A percentile compares a stretch with the other conserved stretches of the same genome.
Evolutionary conservation across 2,329 filamentous ascomycete species (phyloP).

Genomic region (Chalaropsis ovoidea): DNA sequence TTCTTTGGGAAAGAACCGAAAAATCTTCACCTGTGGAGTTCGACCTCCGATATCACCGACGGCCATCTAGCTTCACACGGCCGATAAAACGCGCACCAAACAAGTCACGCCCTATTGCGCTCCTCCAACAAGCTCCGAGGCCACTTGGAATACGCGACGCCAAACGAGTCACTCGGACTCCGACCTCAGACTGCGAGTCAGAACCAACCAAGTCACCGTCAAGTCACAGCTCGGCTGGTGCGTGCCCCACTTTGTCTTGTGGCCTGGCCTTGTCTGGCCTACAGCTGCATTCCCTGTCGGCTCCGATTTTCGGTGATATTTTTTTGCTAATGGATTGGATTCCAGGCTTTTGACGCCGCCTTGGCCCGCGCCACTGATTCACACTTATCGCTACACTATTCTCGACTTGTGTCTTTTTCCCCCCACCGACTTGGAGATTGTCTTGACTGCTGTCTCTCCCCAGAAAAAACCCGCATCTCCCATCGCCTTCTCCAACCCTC

Average conservation of each 20-base stretch:
- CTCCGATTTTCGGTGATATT: slow-evolving; percentile 24
- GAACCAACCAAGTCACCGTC: too few relatives aligned
- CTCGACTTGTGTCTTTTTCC: neutral
- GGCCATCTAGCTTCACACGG: neutral
- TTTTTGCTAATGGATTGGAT: slow-evolving; percentile 13
- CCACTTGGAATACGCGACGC: neutral
- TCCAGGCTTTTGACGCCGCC: neutral
- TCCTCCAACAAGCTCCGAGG: neutral
- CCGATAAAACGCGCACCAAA: too few relatives aligned
- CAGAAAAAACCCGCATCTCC: neutral
- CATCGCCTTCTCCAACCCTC: slow-evolving; percentile 3
- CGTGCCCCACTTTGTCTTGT: slow-evolving; percentile 5
- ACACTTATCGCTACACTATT: neutral
- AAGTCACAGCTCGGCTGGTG: neutral
- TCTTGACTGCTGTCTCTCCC: neutral
- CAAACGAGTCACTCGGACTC: neutral
- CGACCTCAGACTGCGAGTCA: neutral
- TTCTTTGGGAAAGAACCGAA: neutral
- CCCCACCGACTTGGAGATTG: neutral
- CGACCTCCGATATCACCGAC: neutral
- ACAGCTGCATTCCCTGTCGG: slow-evolving; percentile 5
- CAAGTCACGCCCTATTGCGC: neutral
- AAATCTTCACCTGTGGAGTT: neutral
- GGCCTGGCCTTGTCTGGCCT: too few relatives aligned
- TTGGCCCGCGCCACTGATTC: neutral